Evolutionary conservation across 345 rosid genomes (phyloP).

Genomic region (Anastatica hierochuntica): DNA sequence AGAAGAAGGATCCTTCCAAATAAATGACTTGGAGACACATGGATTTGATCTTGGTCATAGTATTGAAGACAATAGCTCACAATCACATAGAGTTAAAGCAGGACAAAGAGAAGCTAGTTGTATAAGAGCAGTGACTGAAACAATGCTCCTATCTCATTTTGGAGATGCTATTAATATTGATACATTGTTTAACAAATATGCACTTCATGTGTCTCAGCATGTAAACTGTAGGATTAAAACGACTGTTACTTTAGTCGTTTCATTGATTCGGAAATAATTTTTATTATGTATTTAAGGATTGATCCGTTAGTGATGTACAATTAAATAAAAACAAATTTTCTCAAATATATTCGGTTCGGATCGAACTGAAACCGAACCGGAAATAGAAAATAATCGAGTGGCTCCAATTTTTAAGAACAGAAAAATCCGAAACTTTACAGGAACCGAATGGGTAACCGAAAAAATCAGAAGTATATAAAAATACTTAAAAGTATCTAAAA

Average conservation of each 20-base stretch:
- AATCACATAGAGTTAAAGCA: neutral
- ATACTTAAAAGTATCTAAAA: too few relatives aligned
- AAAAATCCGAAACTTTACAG: too few relatives aligned
- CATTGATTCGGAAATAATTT: neutral
- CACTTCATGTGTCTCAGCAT: constrained; percentile 12
- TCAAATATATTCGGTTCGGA: too few relatives aligned
- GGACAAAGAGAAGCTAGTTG: constrained; percentile 28
- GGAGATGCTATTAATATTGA: constrained; percentile 34
- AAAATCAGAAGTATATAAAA: too few relatives aligned
- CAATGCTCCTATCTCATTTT: constrained; percentile 41
- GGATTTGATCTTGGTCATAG: constrained; percentile 12
- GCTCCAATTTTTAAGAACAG: too few relatives aligned
- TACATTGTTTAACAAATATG: constrained; percentile 27
- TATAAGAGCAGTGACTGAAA: constrained; percentile 52
- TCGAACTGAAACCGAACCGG: too few relatives aligned
- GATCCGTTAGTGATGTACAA: too few relatives aligned
- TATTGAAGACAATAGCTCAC: neutral
- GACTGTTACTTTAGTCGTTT: constrained; percentile 3
- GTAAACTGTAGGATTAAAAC: constrained; percentile 21
- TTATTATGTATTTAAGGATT: too few relatives aligned
- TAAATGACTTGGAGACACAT: constrained; percentile 17
- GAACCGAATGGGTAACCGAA: too few relatives aligned
- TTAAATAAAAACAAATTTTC: too few relatives aligned
- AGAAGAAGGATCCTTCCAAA: constrained; percentile 29
- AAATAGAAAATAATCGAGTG: too few relatives aligned